Evolutionary conservation across 2,329 filamentous ascomycete species (phyloP).

Genomic region (Pseudogymnoascus sp.): DNA sequence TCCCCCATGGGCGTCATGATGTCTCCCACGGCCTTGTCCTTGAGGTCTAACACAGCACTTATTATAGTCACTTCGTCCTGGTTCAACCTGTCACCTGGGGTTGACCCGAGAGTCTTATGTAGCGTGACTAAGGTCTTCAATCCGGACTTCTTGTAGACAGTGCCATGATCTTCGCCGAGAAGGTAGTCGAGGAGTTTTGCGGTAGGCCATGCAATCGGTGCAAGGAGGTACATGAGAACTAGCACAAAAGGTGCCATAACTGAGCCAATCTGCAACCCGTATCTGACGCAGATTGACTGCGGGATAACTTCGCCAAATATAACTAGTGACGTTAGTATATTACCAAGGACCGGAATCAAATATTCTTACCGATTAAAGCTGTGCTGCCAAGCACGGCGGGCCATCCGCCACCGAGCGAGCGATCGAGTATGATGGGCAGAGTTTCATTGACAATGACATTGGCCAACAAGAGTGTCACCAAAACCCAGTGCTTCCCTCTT

Average conservation of each 20-base stretch:
- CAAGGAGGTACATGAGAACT: slow-evolving; percentile 80
- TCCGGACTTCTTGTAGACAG: slow-evolving; percentile 92
- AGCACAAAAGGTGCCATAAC: slow-evolving; percentile 81
- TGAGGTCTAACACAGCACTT: slow-evolving; percentile 89
- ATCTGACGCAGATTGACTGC: slow-evolving; percentile 90
- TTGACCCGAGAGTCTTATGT: slow-evolving; percentile 73
- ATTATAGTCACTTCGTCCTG: slow-evolving; percentile 99
- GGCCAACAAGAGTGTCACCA: slow-evolving; percentile 83
- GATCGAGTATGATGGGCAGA: slow-evolving; percentile 83
- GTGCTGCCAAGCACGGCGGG: slow-evolving; percentile 88
- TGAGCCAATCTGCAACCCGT: slow-evolving; percentile 85
- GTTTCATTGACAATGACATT: slow-evolving; percentile 98
- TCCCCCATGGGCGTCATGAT: slow-evolving; percentile 99
- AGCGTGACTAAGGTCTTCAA: slow-evolving; percentile 89
- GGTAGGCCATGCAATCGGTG: slow-evolving; percentile 83
- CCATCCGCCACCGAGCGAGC: slow-evolving; percentile 85
- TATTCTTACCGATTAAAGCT: slow-evolving; percentile 67
- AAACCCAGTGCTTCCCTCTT: slow-evolving; percentile 90
- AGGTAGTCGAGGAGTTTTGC: slow-evolving; percentile 89
- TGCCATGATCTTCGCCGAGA: slow-evolving; percentile 87
- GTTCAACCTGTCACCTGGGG: slow-evolving; percentile 78
- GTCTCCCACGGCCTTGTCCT: slow-evolving; percentile 86
- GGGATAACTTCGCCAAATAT: slow-evolving; percentile 95
- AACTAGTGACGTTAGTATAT: slow-evolving; percentile 45
- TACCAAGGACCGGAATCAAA: slow-evolving; percentile 21